A percentile compares a stretch with the other conserved stretches of the same genome.
Evolutionary conservation across 345 rosid species (phyloP).

Genomic region (Stellera chamaejasme): DNA sequence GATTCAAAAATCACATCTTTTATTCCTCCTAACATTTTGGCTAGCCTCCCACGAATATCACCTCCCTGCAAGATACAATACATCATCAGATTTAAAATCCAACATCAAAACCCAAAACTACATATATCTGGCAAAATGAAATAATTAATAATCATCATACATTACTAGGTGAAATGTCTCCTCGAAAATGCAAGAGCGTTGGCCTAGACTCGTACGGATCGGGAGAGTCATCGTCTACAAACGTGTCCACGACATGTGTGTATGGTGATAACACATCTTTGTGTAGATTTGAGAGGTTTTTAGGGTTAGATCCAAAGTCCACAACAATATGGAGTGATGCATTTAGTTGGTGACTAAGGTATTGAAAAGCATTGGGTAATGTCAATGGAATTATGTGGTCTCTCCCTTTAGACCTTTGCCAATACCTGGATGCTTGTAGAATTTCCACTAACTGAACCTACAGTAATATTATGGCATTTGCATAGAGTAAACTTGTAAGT

Average conservation of each 20-base stretch:
- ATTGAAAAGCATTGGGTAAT: conserved; percentile 89
- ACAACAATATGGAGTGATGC: conserved; percentile 73
- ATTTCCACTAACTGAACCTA: conserved; percentile 63
- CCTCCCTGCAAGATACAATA: conserved; percentile 46
- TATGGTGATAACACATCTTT: conserved; percentile 88
- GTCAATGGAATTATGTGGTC: conserved; percentile 92
- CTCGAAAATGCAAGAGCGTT: conserved; percentile 73
- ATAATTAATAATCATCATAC: conserved; percentile 21
- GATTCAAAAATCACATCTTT: conserved; percentile 33
- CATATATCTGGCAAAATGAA: background rate
- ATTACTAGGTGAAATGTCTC: conserved; percentile 69
- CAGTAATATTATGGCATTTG: conserved; percentile 10
- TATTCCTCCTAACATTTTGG: conserved; percentile 43
- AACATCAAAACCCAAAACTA: background rate
- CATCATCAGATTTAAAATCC: background rate
- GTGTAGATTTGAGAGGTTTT: conserved; percentile 49
- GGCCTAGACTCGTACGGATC: conserved; percentile 63
- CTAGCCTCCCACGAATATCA: conserved; percentile 57
- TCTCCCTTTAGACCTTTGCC: conserved; percentile 87
- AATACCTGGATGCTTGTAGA: conserved; percentile 51
- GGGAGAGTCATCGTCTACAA: conserved; percentile 26
- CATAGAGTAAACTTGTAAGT: too few species aligned
- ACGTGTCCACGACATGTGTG: conserved; percentile 75
- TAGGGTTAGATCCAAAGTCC: conserved; percentile 71
- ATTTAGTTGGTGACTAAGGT: conserved; percentile 61